Conservation (phyloP, 139 green algal genomes). For the Volvox reticuliferus region DNA sequence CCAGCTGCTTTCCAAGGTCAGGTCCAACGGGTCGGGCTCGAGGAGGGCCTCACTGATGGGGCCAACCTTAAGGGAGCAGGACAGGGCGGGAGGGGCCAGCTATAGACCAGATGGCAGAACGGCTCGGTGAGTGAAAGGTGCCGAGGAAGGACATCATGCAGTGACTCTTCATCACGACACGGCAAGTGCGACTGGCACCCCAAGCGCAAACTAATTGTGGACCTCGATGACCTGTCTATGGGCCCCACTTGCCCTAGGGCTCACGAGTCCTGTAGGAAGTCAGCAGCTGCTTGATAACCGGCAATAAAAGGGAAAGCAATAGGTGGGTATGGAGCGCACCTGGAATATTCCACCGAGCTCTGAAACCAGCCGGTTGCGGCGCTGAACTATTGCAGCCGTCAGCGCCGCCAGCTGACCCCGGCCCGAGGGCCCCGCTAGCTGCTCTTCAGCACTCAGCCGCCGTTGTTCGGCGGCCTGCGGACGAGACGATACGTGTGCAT, state of each 20-base stretch:
- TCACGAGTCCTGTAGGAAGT: no score
- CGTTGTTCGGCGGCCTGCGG: slow-evolving; percentile 29
- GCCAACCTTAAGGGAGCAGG: slow-evolving; percentile 29
- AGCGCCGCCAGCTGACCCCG: slow-evolving; percentile 46
- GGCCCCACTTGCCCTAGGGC: no score
- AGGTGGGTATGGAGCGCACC: slow-evolving; percentile 16
- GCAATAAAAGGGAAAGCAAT: not conserved
- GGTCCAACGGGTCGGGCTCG: slow-evolving; percentile 37
- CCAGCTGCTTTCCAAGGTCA: slow-evolving; percentile 53
- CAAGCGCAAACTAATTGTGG: no score
- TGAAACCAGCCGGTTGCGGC: slow-evolving; percentile 60
- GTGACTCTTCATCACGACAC: no score
- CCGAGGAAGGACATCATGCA: no score
- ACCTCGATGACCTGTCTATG: no score
- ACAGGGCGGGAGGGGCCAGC: not conserved
- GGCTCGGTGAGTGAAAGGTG: not conserved
- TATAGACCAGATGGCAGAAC: not conserved
- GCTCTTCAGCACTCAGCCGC: slow-evolving; percentile 20
- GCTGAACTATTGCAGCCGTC: slow-evolving; percentile 58
- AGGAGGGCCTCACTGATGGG: slow-evolving; percentile 20
- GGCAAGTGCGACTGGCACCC: no score
- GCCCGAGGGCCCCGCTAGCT: slow-evolving; percentile 55
- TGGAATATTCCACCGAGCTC: slow-evolving; percentile 62
- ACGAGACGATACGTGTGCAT: no score
- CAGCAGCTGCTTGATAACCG: not conserved